Evolutionary conservation across 1,284 basidiomycete species (phyloP), one percentile per base, ranked within the genome.

Genomic region (Malassezia caprae): DNA sequence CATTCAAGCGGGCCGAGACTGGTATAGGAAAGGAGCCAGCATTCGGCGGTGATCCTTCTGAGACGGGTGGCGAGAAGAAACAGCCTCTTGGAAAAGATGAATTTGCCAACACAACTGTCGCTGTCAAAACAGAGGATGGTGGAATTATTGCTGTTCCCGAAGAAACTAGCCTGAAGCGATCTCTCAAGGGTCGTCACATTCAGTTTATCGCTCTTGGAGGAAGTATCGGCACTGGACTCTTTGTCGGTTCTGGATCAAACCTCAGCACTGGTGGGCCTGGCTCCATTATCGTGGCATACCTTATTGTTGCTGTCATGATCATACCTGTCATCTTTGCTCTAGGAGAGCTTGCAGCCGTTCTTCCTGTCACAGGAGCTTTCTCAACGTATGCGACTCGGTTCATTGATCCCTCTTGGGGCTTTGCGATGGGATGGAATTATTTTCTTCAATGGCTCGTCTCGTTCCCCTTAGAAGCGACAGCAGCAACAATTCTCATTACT

Each of bases 151-250:
- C 45, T 12, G 48, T 56, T 2, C 54, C 54, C 12, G 54, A 56
- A 32, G 42, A 56, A 41, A 51, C 54, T 2, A 64, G 60, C n/a
- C 59, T 72, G 12, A 72, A 72, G 60, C 63, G 65, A 11, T 43
- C 51, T 17, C 64, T 72, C 21, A 35, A 37, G 3, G 62, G 63
- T 19, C 63, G 69, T 42, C 69, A 72, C 42, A 68, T 72, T 40
- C 69, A 72, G 61, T 63, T 67, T 41, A 67, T 67, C 34, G 65
- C 65, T 21, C 61, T 67, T 24, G 65, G 65, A 51, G 65, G 65
- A 10, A 76, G 76, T 19, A 80, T 80, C 61, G 79, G 79, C 48
- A 79, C 79, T 37, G 79, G 78, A 75, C 64, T 76, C 32, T 74
- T 70, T 58, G 74, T 80, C 58, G 79, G 79, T 58, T 77, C 77